Evolutionary conservation across 352 stramenopile species (phyloP), one percentile per base, ranked within the genome.

Genomic region (Globisporangium nagaii): DNA sequence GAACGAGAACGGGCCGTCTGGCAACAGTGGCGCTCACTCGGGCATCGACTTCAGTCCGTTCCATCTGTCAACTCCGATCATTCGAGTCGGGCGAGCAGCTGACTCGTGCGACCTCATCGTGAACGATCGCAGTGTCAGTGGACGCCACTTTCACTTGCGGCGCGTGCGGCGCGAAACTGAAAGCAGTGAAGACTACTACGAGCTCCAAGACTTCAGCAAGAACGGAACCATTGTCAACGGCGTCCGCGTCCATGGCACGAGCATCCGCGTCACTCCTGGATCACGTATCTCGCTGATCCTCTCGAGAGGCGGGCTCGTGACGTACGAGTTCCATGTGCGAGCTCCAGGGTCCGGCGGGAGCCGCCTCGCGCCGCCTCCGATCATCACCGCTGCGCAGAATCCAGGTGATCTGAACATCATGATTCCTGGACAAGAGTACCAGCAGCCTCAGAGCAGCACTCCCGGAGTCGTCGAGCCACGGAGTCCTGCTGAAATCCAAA

Each of bases 161-260:
- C 75, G 82, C 13, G 56, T 90, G 7, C 71, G 79, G 0, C 70
- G 71, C 25, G 84, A 91, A 40, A 53, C 46, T n/a, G 71, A 86
- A 11, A 51, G 37, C 13, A 30, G 51, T 0, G 79, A 90, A 46
- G 79, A 90, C 20, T 81, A 74, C 34, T 93, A 72, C 41, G 85
- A 95, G 53, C 66, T 95, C 17, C 83, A 93, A 63, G 85, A 95
- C 28, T 94, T 93, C 47, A 93, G 83, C 56, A 95, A 95, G 58
- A 95, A 95, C 41, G 85, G 85, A 2, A 95, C 83, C 0, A 93
- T 95, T 24, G 85, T 95, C 1, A 92, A 95, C 40, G 85, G 85
- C n/a, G 82, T 93, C 9, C 74, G 85, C 4, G 73, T 95, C 11
- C 85, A 95, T 53, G 84, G 84, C 31, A 87, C 83, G 0, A 91